These are phyloP conservation scores for Plantago elongata DNA, from an alignment of 257 asterid genomes.

Conservation along the genomic window DNA sequence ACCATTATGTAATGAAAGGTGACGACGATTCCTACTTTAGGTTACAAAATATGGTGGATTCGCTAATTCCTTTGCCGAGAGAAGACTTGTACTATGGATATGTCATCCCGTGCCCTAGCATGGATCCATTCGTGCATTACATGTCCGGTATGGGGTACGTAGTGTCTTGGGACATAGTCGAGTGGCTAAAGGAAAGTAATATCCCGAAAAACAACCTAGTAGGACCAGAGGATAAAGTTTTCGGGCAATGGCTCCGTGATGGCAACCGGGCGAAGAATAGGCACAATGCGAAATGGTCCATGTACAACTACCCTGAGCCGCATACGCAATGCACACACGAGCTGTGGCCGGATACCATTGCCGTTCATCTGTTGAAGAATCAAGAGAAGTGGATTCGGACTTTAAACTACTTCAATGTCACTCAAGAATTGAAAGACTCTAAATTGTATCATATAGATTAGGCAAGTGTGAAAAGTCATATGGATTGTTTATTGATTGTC, in stretches of 20 bases:
- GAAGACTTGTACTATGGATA: conserved; percentile 78
- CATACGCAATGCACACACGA: conserved; percentile 73
- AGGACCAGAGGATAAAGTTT: conserved; percentile 75
- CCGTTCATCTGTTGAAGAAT: conserved; percentile 77
- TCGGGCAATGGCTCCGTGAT: conserved; percentile 79
- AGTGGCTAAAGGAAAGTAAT: conserved; percentile 73
- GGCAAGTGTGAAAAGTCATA: too few species aligned
- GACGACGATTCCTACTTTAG: conserved; percentile 80
- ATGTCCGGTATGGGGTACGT: conserved; percentile 98
- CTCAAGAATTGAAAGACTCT: conserved; percentile 61
- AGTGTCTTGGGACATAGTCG: conserved; percentile 85
- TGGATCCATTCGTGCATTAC: conserved; percentile 81
- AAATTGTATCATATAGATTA: conserved; percentile 69
- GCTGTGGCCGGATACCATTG: conserved; percentile 80
- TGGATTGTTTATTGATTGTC: too few species aligned
- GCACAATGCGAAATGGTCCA: conserved; percentile 84
- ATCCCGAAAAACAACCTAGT: conserved; percentile 53
- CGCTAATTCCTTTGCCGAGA: conserved; percentile 55
- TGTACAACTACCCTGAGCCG: conserved; percentile 89
- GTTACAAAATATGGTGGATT: conserved; percentile 51
- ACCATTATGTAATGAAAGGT: conserved; percentile 76
- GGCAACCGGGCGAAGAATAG: conserved; percentile 68
- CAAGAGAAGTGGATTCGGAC: conserved; percentile 88
- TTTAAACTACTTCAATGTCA: conserved; percentile 68
- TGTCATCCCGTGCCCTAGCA: conserved; percentile 82